These are phyloP conservation scores for Phalaenopsis equestris DNA, from an alignment of 106 monocot species.

Conservation along the genomic window DNA sequence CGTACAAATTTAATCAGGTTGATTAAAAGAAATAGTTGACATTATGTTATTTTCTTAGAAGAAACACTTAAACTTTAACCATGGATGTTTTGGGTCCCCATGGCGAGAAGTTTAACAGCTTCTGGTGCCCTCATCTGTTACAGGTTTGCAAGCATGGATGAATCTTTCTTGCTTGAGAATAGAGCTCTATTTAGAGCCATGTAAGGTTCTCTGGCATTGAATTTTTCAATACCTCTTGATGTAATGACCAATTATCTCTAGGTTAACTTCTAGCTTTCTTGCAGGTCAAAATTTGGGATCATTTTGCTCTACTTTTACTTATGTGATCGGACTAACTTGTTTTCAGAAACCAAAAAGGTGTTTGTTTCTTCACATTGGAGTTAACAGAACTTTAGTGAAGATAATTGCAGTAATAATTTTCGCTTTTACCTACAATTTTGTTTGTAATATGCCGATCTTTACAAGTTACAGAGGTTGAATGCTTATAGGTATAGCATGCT, in stretches of 20 bases:
- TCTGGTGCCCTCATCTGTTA: conserved; percentile 10
- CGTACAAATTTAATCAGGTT: conserved; percentile 69
- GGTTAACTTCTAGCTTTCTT: conserved; percentile 4
- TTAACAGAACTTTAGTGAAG: background rate
- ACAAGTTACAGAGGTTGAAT: background rate
- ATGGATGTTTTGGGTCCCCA: background rate
- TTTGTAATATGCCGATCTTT: background rate
- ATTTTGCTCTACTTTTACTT: conserved; percentile 59
- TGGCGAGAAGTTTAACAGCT: background rate
- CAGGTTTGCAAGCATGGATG: conserved; percentile 79
- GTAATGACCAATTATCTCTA: conserved; percentile 14
- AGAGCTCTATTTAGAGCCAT: conserved; percentile 62
- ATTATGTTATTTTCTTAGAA: background rate
- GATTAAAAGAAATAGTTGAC: background rate
- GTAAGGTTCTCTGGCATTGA: conserved; percentile 40
- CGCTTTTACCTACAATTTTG: background rate
- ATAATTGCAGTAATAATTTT: background rate
- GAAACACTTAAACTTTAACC: background rate
- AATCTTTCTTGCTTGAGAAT: conserved; percentile 68
- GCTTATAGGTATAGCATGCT: background rate
- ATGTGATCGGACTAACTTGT: conserved; percentile 76
- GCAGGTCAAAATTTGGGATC: conserved; percentile 88
- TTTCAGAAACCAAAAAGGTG: conserved; percentile 85
- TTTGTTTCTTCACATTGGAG: background rate
- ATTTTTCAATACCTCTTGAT: background rate